These are phyloP conservation scores for Mortierella sp. DNA, from an alignment of 371 early-diverging fungal species.

Conservation along the genomic window DNA sequence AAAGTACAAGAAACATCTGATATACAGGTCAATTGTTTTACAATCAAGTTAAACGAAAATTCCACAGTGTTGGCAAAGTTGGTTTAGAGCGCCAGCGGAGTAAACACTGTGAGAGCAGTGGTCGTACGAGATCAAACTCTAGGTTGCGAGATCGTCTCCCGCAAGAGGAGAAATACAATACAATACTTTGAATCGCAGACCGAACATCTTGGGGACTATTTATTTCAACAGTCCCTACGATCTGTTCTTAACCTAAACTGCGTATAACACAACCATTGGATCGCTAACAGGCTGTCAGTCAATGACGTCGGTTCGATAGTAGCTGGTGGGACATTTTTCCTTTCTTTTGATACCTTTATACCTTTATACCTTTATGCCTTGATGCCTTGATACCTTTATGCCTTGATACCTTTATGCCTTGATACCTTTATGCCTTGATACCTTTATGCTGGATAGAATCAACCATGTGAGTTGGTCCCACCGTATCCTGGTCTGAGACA, in stretches of 20 bases:
- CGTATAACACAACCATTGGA: conserved; percentile 20
- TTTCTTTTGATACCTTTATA: not conserved
- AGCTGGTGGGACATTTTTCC: conserved; percentile 15
- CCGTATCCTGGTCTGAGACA: not conserved
- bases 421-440: no score
- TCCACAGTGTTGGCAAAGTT: not conserved
- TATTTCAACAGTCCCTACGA: conserved; percentile 2
- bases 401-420: not conserved
- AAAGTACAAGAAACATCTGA: not conserved
- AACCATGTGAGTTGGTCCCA: not conserved
- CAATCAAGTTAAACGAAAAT: not conserved
- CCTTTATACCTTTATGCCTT: not conserved
- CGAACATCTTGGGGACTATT: conserved; percentile 15
- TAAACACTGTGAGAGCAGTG: not conserved
- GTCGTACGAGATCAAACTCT: not conserved
- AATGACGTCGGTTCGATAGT: conserved; percentile 29
- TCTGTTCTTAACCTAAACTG: conserved; percentile 18
- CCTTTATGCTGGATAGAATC: not conserved
- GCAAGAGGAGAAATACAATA: not conserved
- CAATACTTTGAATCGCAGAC: conserved; percentile 7
- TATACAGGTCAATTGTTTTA: not conserved
- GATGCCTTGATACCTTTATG: not conserved
- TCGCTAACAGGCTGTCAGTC: conserved; percentile 30
- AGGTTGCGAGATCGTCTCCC: conserved; percentile 4
- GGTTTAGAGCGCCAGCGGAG: not conserved